phyloP scores from a whole-genome alignment of 257 asterid species.

The Solanum corneliomulleri region DNA sequence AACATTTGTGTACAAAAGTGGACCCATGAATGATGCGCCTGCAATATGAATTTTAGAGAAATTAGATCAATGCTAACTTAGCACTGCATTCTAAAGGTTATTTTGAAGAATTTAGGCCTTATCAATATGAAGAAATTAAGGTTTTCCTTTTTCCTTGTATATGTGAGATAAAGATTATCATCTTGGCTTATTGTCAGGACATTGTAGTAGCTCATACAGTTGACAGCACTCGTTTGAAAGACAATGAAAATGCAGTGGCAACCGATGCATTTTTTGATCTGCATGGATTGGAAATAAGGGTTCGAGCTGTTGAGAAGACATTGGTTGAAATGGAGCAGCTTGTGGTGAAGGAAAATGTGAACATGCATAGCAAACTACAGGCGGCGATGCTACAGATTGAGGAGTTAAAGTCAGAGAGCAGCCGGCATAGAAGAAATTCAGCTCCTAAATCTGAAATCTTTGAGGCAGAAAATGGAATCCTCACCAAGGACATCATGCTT shows the following conservation, averaged over 20 bases:
- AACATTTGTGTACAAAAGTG: not conserved
- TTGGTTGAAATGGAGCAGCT: slow-evolving; percentile 40
- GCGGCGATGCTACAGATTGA: slow-evolving; percentile 57
- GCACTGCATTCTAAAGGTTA: not conserved
- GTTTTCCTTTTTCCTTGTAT: not conserved
- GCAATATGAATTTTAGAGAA: not conserved
- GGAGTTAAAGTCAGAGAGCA: slow-evolving; percentile 49
- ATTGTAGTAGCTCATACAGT: slow-evolving; percentile 7
- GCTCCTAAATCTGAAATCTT: slow-evolving; percentile 49
- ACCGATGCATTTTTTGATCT: slow-evolving; percentile 28
- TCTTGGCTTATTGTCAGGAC: slow-evolving; percentile 22
- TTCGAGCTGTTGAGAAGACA: slow-evolving; percentile 43
- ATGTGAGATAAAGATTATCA: not conserved
- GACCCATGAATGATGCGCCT: not conserved
- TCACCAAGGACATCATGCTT: slow-evolving; percentile 88
- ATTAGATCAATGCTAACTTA: not conserved
- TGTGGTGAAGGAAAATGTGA: slow-evolving; percentile 43
- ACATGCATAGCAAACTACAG: slow-evolving; percentile 49
- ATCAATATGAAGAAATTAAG: not conserved
- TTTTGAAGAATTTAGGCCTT: not conserved
- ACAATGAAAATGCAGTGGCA: slow-evolving; percentile 10
- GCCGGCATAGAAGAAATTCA: slow-evolving; percentile 28
- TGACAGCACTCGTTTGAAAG: slow-evolving; percentile 8
- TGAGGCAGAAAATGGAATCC: slow-evolving; percentile 51
- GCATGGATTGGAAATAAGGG: slow-evolving; percentile 40